These are phyloP conservation scores for Passalora sequoiae DNA, from an alignment of 2,329 filamentous ascomycete species.

Conservation along the genomic window DNA sequence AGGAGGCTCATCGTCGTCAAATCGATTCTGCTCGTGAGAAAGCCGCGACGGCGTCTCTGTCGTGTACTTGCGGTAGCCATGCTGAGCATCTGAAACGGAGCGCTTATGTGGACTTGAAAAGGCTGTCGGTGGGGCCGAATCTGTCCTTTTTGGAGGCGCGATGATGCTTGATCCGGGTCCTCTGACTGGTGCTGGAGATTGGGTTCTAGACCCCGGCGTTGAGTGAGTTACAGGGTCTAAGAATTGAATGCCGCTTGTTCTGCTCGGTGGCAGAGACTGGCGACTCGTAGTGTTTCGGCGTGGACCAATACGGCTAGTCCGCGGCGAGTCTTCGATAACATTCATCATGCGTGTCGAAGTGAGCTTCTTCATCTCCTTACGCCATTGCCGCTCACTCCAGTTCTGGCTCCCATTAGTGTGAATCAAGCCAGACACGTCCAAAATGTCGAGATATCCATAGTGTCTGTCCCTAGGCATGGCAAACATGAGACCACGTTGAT, in stretches of 20 bases:
- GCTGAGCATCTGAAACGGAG: conserved; percentile 46
- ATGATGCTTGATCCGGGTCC: conserved; percentile 15
- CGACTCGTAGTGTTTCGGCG: conserved; percentile 41
- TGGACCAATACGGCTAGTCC: conserved; percentile 28
- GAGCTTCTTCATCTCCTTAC: conserved; percentile 79
- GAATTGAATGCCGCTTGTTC: conserved; percentile 38
- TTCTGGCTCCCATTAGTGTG: conserved; percentile 66
- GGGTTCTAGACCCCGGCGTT: conserved; percentile 41
- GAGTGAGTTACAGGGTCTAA: conserved; percentile 41
- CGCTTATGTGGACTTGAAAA: conserved; percentile 39
- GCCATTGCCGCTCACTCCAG: conserved; percentile 88
- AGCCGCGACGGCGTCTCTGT: conserved; percentile 38
- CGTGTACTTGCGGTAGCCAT: conserved; percentile 41
- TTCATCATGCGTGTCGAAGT: conserved; percentile 71
- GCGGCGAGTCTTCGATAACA: conserved; percentile 24
- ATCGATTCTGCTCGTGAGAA: conserved; percentile 33
- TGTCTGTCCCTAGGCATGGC: conserved; percentile 85
- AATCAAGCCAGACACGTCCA: conserved; percentile 78
- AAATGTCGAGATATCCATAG: conserved; percentile 84
- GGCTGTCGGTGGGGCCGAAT: conserved; percentile 40
- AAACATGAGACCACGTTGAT: conserved; percentile 92
- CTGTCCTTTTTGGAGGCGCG: conserved; percentile 36
- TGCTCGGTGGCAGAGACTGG: conserved; percentile 33
- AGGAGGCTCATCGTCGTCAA: conserved; percentile 36
- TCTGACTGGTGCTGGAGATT: conserved; percentile 36